A percentile compares a stretch with the other conserved stretches of the same genome.
phyloP scores from a whole-genome alignment of 139 green algal species.

The Yamagishiella unicocca region DNA sequence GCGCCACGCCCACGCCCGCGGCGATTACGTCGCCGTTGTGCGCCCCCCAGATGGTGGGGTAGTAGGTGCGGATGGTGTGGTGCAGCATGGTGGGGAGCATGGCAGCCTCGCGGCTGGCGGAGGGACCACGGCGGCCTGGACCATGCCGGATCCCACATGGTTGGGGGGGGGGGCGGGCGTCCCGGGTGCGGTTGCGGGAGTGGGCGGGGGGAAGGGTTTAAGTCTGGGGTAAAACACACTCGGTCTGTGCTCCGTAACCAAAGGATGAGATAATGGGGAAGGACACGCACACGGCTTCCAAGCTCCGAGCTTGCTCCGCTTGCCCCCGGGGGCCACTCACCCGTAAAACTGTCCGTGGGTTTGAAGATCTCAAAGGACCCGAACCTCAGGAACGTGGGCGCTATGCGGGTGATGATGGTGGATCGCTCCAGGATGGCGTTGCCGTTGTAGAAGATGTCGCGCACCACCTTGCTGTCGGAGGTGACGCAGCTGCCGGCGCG shows the following conservation, averaged over 20 bases:
- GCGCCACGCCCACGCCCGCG: not conserved
- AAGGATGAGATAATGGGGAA: too few relatives aligned
- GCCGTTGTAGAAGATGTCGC: constrained; percentile 64
- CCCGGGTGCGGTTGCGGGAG: too few relatives aligned
- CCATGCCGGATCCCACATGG: too few relatives aligned
- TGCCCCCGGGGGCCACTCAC: too few relatives aligned
- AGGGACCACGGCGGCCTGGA: constrained; percentile 65
- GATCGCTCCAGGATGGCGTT: constrained; percentile 58
- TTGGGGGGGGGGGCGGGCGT: not conserved
- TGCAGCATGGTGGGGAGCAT: constrained; percentile 66
- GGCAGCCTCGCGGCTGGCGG: constrained; percentile 45
- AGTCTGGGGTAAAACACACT: too few relatives aligned
- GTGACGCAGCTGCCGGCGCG: constrained; percentile 63
- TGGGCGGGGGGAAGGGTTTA: not conserved
- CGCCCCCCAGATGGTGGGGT: constrained; percentile 58
- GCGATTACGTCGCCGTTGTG: constrained; percentile 48
- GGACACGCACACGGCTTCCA: too few relatives aligned
- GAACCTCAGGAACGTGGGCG: constrained; percentile 74
- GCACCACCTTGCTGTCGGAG: constrained; percentile 49
- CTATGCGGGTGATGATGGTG: constrained; percentile 69
- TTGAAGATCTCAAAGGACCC: constrained; percentile 78
- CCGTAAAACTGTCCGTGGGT: constrained; percentile 50
- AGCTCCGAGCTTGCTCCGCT: too few relatives aligned
- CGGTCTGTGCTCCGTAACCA: too few relatives aligned
- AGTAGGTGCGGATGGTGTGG: constrained; percentile 62